Evolutionary conservation across 2,329 filamentous ascomycete genomes (phyloP).

Genomic region (Phyllosticta citribraziliensis): DNA sequence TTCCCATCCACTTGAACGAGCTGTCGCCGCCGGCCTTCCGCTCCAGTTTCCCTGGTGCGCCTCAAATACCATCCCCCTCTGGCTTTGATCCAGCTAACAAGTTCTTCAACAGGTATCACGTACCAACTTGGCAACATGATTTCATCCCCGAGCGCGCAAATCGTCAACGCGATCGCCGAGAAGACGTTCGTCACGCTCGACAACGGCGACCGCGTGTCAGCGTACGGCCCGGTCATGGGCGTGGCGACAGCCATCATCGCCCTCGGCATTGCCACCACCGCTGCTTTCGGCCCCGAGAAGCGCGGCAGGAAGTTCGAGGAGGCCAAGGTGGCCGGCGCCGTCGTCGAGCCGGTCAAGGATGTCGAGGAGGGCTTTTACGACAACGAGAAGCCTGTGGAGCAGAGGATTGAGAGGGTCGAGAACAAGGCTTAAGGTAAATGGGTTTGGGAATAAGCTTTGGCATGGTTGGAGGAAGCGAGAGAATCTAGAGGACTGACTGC

Average conservation of each 20-base stretch:
- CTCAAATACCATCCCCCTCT: conserved; percentile 16
- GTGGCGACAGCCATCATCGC: conserved; percentile 69
- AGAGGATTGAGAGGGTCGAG: conserved; percentile 6
- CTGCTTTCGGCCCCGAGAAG: conserved; percentile 64
- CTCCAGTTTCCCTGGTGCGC: conserved; percentile 51
- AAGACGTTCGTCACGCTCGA: conserved; percentile 36
- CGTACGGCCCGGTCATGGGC: conserved; percentile 67
- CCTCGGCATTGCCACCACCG: conserved; percentile 56
- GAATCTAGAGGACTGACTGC: too few species aligned
- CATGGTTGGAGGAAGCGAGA: too few species aligned
- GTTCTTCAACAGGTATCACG: conserved; percentile 46
- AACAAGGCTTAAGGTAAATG: not conserved
- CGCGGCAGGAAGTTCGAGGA: conserved; percentile 60
- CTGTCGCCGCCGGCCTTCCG: conserved; percentile 61
- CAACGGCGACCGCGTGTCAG: conserved; percentile 50
- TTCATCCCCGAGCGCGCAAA: conserved; percentile 62
- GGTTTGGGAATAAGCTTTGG: not conserved
- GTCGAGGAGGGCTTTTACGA: conserved; percentile 2
- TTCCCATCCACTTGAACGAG: conserved; percentile 62
- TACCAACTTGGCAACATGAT: conserved; percentile 72
- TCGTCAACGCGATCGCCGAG: conserved; percentile 66
- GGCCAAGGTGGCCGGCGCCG: conserved; percentile 42
- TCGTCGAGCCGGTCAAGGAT: conserved; percentile 11
- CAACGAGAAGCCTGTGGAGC: not conserved
- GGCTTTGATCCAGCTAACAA: conserved; percentile 24